Base-by-base conservation (phyloP, 2,329 filamentous ascomycete species). In the Cladosporium sp. region DNA sequence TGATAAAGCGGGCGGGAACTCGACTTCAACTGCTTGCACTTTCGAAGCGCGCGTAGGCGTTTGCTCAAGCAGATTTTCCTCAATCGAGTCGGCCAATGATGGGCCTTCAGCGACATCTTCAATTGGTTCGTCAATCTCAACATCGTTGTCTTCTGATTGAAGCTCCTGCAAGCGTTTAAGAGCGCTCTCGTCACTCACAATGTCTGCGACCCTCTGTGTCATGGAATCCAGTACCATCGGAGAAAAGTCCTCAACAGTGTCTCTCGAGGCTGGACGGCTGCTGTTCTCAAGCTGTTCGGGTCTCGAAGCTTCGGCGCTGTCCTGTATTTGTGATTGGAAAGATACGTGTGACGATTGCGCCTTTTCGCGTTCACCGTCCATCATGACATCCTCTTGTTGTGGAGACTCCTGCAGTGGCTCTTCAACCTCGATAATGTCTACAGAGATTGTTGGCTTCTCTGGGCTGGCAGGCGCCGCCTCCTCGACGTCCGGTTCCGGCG, bases 231-330 rank as follows among this genome's bases (percentile, higher is more conserved):
- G 49, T 34, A 36, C 49, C 23, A 63, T 51, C 2, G 60, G 60
- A 23, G 60, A 63, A 26, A 56, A 63, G 25, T 56, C 34, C 18
- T 63, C 49, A 5, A 63, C 30, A 10, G 60, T 63, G 11, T 63
- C 49, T 13, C 49, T 34, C 2, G 59, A 62, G 14, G 30, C 32
- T n/a, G 59, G 59, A 7, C 59, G 59, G 26, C 59, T 62, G 36
- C 36, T 32, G 2, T 10, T 11, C n/a, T 39, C 32, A 18, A 25
- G 11, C 18, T 25, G 1, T 2, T 36, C 54, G 4, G 30, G 21
- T 10, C 54, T 57, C 54, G 26, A 21, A 26, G 54, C 13, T 13
- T 59, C 57, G 39, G 46, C 13, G 39, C 57, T 59, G 34, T 59
- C 39, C 5, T 46, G 25, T 14, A 23, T 11, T 14, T 63, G 60